Evolutionary conservation across 2,329 filamentous ascomycete species (phyloP).

Genomic region (Tolypocladium amazonense): DNA sequence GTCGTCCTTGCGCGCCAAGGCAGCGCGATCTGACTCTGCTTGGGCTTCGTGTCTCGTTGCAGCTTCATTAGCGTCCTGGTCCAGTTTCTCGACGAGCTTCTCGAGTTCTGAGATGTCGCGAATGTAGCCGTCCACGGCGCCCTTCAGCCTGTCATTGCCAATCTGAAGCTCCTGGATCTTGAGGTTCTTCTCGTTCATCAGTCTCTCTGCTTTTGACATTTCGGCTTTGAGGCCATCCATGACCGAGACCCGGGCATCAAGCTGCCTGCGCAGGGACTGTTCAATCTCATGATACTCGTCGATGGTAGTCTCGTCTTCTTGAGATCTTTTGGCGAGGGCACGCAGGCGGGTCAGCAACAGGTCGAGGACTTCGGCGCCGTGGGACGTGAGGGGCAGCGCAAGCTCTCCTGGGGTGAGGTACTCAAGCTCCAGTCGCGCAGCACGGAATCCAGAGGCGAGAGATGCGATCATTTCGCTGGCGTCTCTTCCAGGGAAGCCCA

Average conservation of each 20-base stretch:
- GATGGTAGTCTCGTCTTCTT: constrained; percentile 41
- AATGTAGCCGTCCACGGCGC: constrained; percentile 40
- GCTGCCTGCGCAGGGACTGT: constrained; percentile 43
- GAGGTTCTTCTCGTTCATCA: constrained; percentile 25
- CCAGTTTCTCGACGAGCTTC: constrained; percentile 35
- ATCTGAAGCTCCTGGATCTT: constrained; percentile 36
- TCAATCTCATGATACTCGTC: constrained; percentile 51
- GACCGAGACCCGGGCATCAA: constrained; percentile 39
- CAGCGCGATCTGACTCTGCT: constrained; percentile 20
- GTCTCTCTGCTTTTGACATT: constrained; percentile 20
- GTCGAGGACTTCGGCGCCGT: constrained; percentile 45
- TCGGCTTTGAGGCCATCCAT: constrained; percentile 37
- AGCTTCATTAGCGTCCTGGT: constrained; percentile 23
- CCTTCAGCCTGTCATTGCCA: constrained; percentile 37
- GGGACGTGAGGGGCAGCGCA: constrained; percentile 38
- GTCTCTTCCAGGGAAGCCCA: constrained; percentile 41
- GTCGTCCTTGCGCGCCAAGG: constrained; percentile 24
- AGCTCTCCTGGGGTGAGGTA: constrained; percentile 50
- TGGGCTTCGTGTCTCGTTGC: constrained; percentile 21
- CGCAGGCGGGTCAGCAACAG: constrained; percentile 41
- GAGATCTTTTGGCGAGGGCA: constrained; percentile 32
- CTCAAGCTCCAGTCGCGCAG: constrained; percentile 50
- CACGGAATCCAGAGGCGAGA: constrained; percentile 39
- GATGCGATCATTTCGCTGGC: constrained; percentile 36
- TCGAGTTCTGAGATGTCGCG: constrained; percentile 45